A percentile compares a stretch with the other conserved stretches of the same genome.
phyloP scores from a whole-genome alignment of 2,329 filamentous ascomycete genomes.

The Colletotrichum orchidophilum region DNA sequence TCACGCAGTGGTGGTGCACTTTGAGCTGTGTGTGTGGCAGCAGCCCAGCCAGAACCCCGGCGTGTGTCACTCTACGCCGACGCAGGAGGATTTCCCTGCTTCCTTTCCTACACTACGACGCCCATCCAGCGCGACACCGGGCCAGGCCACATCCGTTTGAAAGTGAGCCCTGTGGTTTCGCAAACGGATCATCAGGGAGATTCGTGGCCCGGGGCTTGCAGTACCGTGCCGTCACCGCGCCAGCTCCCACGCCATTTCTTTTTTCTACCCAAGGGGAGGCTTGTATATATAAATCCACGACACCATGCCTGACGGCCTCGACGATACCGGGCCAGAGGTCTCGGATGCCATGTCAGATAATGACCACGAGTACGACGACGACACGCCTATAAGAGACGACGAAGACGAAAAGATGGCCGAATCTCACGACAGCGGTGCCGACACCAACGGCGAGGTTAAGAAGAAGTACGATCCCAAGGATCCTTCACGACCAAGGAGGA shows the following conservation, averaged over 20 bases:
- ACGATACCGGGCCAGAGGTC: constrained; percentile 62
- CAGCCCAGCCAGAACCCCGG: constrained; percentile 18
- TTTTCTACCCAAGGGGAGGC: constrained; percentile 26
- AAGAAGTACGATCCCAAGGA: constrained; percentile 88
- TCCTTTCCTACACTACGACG: constrained; percentile 26
- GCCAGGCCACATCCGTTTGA: constrained; percentile 17
- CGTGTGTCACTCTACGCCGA: constrained; percentile 24
- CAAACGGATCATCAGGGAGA: constrained; percentile 19
- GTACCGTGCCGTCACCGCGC: constrained; percentile 43
- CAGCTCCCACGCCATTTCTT: constrained; percentile 26
- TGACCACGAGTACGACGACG: constrained; percentile 65
- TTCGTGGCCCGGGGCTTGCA: constrained; percentile 42
- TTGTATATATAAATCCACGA: constrained; percentile 64
- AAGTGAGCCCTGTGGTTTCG: constrained; percentile 32
- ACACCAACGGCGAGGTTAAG: constrained; percentile 62
- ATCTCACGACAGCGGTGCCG: constrained; percentile 46
- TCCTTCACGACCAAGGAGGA: constrained; percentile 85
- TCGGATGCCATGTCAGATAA: constrained; percentile 69
- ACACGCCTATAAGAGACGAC: constrained; percentile 55
- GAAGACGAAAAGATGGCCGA: constrained; percentile 62
- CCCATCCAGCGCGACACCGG: constrained; percentile 19
- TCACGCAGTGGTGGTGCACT: constrained; percentile 7
- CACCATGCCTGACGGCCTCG: constrained; percentile 66
- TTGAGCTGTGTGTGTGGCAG: constrained; percentile 15
- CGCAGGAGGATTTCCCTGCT: constrained; percentile 25